Evolutionary conservation across 805 yeast genomes (phyloP), one percentile per base, ranked within the genome.

Genomic region (Yamadazyma tumulicola): DNA sequence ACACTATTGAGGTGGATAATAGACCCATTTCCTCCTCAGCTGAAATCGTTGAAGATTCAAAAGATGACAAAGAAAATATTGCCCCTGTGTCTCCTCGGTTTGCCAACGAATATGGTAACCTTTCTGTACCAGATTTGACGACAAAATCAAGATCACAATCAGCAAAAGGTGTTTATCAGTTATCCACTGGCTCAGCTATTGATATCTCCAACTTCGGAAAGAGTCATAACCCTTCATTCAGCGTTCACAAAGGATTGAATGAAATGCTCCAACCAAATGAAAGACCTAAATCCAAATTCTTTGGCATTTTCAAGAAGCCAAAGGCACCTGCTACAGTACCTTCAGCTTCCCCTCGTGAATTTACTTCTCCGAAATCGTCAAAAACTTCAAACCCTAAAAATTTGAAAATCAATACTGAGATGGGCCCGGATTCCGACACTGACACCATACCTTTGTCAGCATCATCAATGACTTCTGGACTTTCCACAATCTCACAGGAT

Each of bases 121-220:
- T 3, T 21, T 38, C 45, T n/a, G 42, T 15, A 9, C 37, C 45
- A 18, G 21, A 37, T 14, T 35, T 35, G 13, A 11, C 37, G 11
- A 7, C 12, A 15, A n/a, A n/a, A n/a, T n/a, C n/a, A n/a, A n/a
- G n/a, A n/a, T n/a, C n/a, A n/a, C n/a, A n/a, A n/a, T 10, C 8
- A 9, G 9, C 5, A 28, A 15, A 15, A 11, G 31, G 18, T 5
- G 16, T 52, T 7, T 52, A 48, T 35, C 41, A 44, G 28, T 35
- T 49, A 21, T 38, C 54, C 1, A 35, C 50, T 29, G 70, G 69
- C 3, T 65, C 72, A 23, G 63, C 60, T 5, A 51, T 67, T 29
- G 68, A 67, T 48, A 52, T 67, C 17, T 38, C 52, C 19, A 61
- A 64, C 38, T 67, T 67, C 45, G 73, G 73, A 14, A 59, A 57